Base-by-base conservation (phyloP, 306 rosid species). In the Vigna trinervia region DNA sequence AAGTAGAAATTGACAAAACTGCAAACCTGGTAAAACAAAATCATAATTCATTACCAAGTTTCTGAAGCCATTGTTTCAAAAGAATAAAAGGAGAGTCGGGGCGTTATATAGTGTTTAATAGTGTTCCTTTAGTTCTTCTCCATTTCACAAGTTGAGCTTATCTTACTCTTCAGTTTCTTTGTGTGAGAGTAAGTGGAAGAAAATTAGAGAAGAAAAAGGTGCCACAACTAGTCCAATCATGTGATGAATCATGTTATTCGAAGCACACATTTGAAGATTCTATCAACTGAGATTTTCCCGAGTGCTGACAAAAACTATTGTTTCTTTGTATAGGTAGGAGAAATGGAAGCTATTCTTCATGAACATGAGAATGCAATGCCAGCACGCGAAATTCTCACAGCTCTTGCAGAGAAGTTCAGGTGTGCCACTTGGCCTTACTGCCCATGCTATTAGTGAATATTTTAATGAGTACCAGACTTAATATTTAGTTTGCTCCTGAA, bases 331-430 rank as follows among this genome's bases (percentile, higher is more conserved):
- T 64, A 96, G 99, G 99, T 91, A 72, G 12, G 83, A 12, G 99
- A 92, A 89, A 96, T 96, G 99, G 99, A 96, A 68, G 82, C 83
- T 78, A 89, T 96, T 85, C 80, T 96, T 83, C 91, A 91, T 47
- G 91, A 81, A 63, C 97, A 92, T 84, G 87, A 91, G 69, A 89
- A 92, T 73, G 80, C 94, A 8, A 89, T 92, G 98, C 99, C 98
- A 30, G 77, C 90, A 8, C 92, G 94, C 8, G 99, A 96, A 47
- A 82, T 91, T 81, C 93, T 96, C 36, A 66, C 78, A 19, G 85
- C 80, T 73, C 91, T 96, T 85, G 97, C 98, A 6, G 97, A 92
- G 12, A 96, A 91, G 90, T 96, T 96, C 89, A 96, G 98, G 99
- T 96, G 73, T 59, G 83, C 66, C 45, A 30, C 4, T 91, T 68